These are phyloP conservation scores for Lolium multiflorum DNA, from an alignment of 176 grass and related monocot species.

Conservation along the genomic window DNA sequence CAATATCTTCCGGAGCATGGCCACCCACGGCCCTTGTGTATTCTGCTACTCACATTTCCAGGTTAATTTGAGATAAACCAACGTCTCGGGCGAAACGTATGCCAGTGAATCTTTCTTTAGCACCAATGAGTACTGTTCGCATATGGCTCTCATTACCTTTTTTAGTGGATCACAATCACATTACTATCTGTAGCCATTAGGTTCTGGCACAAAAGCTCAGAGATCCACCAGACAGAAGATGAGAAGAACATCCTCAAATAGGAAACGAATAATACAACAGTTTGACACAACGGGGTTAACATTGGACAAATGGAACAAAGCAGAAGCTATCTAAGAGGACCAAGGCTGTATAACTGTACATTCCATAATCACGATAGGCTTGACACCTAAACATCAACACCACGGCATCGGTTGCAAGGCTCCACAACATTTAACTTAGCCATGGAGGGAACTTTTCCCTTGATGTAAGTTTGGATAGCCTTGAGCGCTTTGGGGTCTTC, in stretches of 20 bases:
- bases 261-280: background rate
- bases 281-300: background rate
- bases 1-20: too few relatives aligned
- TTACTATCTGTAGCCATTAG: background rate
- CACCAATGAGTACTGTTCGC: background rate
- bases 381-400: background rate
- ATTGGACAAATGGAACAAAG: background rate
- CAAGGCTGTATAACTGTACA: background rate
- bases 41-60: too few relatives aligned
- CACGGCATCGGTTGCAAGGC: background rate
- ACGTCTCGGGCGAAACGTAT: background rate
- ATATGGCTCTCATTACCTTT: background rate
- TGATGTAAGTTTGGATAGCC: background rate
- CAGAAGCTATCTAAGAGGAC: background rate
- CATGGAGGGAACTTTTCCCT: conserved; percentile 3
- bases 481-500: background rate
- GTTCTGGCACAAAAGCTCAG: background rate
- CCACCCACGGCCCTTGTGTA: too few relatives aligned
- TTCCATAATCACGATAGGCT: background rate
- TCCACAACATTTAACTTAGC: conserved; percentile 7
- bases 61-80: too few relatives aligned
- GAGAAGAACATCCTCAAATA: background rate
- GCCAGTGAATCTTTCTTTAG: background rate
- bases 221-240: background rate
- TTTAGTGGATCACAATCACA: background rate